Evolutionary conservation across 495 filamentous ascomycete species (phyloP), one percentile per base, ranked within the genome.

Genomic region (Daldinia decipiens): DNA sequence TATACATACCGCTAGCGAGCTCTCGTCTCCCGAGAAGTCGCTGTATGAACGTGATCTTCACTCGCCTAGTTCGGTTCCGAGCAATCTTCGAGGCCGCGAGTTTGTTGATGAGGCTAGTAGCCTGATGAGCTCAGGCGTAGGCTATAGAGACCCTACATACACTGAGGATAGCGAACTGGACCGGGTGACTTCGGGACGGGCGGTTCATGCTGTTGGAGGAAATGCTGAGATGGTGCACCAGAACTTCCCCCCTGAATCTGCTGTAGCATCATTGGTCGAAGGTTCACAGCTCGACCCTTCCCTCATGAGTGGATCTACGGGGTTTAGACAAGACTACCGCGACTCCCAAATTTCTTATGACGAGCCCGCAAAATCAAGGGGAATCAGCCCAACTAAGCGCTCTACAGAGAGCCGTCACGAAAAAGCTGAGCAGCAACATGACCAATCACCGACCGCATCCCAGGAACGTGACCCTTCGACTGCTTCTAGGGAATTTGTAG

Each of bases 251-350:
- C 90, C 95, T 4, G 93, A 97, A 78, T 97, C 94, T 34, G 90
- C 90, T 24, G 94, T 97, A 36, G 94, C 94, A 11, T 96, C 93
- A 7, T 83, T 98, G 8, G 86, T 93, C 52, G 92, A 96, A 31
- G 93, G 92, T 1, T 95, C 93, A 3, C 85, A 97, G 64, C 85
- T 92, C 36, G 92, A 96, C 36, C 91, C 90, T 8, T 95, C 93
- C 2, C 84, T 89, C n/a, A 51, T 93, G 15, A 91, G 78, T 2
- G 81, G 81, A 9, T 90, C 81, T 21, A 68, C 65, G 0, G 62
- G 70, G 36, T 65, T 52, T 45, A 79, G 79, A 26, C 76, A 75
- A 24, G 62, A 84, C 2, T 74, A 78, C 57, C 73, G 73, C 19
- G 77, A 73, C 40, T 82, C 82, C 11, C 72, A 78, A 61, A 58